phyloP scores from a whole-genome alignment of 2,329 filamentous ascomycete genomes.

The Botrytis pseudocinerea region DNA sequence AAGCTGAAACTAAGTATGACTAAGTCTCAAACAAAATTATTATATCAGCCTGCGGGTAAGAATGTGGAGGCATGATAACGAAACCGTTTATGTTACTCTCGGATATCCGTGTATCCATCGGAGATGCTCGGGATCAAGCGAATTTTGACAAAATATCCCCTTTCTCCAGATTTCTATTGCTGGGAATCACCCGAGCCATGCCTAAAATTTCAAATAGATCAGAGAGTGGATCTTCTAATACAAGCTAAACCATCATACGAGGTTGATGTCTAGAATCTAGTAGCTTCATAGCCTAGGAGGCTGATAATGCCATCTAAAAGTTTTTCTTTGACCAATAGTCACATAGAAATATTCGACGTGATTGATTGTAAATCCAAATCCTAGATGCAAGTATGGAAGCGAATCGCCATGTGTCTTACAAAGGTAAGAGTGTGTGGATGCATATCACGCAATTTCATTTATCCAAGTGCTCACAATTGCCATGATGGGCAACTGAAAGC shows the following conservation, averaged over 20 bases:
- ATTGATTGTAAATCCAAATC: not conserved
- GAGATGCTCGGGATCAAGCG: constrained; percentile 6
- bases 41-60: not conserved
- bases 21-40: not conserved
- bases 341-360: not conserved
- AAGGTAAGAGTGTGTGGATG: not conserved
- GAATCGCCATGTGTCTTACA: not conserved
- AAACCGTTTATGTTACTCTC: not conserved
- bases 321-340: no score
- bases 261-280: no score
- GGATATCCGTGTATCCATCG: not conserved
- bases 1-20: constrained; percentile 1
- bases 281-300: no score
- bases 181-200: not conserved
- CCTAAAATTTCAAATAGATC: not conserved
- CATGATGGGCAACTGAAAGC: not conserved
- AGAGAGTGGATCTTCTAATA: not conserved
- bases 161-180: not conserved
- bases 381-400: not conserved
- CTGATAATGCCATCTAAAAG: not conserved
- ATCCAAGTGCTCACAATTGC: not conserved
- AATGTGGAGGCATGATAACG: not conserved
- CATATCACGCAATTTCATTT: not conserved
- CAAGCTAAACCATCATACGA: not conserved
- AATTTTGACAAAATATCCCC: not conserved